Evolutionary conservation across 306 rosid genomes (phyloP), one percentile per base, ranked within the genome.

Genomic region (Lotus japonicus): DNA sequence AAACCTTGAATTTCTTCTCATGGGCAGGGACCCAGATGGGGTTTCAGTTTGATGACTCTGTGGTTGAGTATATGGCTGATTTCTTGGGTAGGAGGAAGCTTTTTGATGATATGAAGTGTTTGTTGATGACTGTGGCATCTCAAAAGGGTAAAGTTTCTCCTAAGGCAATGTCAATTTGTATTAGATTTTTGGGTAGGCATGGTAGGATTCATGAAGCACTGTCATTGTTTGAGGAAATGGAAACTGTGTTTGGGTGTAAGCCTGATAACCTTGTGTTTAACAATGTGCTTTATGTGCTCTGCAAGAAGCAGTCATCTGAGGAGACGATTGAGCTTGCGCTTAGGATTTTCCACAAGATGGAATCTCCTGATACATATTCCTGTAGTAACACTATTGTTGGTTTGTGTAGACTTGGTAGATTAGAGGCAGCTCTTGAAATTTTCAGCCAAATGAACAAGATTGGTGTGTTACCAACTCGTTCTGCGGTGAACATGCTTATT

Each of bases 71-170:
- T 78, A 82, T 84, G 89, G 85, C 81, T 49, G 95, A 88, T 81
- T 88, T 88, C 72, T 74, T 88, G 11, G 87, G 91, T 46, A 80
- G 95, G 63, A 88, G 95, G 73, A 88, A 88, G 54, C 84, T 88
- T 2, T 88, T 88, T 49, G 95, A 88, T 70, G 95, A 88, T 60
- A 76, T 88, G 57, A 88, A 84, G 80, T 78, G 91, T 75, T 82
- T 88, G 71, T 52, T 88, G 13, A 64, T 74, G 46, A 85, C 95
- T 0, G 51, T 88, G 11, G 64, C 80, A 2, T 81, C 73, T 42
- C 80, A 69, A 5, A 67, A 51, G 13, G 95, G 89, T 53, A 72
- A 51, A 4, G 75, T 88, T 53, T 86, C 91, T 1, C 53, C 72
- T 43, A 80, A 80, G 63, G 64, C 91, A 4, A 73, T 86, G 65